Evolutionary conservation across 2,329 filamentous ascomycete genomes (phyloP).

Genomic region (Trichoderma simmonsii): DNA sequence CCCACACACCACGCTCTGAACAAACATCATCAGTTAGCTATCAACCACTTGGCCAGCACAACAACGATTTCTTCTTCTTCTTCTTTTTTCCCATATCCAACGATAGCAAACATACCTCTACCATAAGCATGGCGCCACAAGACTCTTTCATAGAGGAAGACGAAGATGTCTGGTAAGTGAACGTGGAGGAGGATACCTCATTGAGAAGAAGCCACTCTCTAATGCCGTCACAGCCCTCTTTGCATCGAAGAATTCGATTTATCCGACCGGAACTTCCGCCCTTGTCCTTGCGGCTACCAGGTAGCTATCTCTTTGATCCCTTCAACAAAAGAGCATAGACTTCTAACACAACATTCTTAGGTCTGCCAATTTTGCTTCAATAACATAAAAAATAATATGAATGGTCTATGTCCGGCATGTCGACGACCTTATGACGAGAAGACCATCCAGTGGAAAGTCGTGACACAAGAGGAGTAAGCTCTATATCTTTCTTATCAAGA

Average conservation of each 20-base stretch:
- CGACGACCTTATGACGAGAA: conserved; percentile 93
- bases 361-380: conserved; percentile 99
- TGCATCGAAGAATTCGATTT: conserved; percentile 99
- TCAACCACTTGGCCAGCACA: conserved; percentile 19
- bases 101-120: background rate
- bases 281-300: conserved; percentile 97
- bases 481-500: too few relatives aligned
- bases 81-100: background rate
- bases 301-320: conserved; percentile 47
- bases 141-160: conserved; percentile 71
- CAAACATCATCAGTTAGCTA: conserved; percentile 25
- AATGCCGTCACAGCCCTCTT: conserved; percentile 66
- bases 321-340: background rate
- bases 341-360: conserved; percentile 42
- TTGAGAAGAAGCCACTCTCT: conserved; percentile 22
- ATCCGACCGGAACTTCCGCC: conserved; percentile 93
- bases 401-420: conserved; percentile 95
- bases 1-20: conserved; percentile 20
- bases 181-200: conserved; percentile 1
- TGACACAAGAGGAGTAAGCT: conserved; percentile 89
- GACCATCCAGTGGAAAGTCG: conserved; percentile 94
- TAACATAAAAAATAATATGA: conserved; percentile 98
- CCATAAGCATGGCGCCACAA: conserved; percentile 58
- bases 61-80: conserved; percentile 17
- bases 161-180: conserved; percentile 63